These are phyloP conservation scores for Grigorovia humatica DNA, from an alignment of 805 yeast genomes.

Conservation along the genomic window DNA sequence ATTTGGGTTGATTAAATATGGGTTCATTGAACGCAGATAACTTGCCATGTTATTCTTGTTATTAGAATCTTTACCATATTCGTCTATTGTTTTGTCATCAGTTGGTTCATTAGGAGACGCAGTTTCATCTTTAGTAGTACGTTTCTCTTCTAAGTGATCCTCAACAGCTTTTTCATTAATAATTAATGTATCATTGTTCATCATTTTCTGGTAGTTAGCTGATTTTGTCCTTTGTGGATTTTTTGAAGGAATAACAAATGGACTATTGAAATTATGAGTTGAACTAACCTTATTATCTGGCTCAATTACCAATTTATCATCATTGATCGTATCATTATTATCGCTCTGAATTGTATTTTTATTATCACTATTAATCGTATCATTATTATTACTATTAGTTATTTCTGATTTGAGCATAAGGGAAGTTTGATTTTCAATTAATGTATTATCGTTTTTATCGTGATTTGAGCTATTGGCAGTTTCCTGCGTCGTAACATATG, in stretches of 20 bases:
- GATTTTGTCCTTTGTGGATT: background rate
- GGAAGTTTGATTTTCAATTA: no score
- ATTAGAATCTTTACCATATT: background rate
- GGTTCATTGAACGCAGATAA: conserved; percentile 35
- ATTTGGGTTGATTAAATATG: conserved; percentile 7
- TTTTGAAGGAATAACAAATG: background rate
- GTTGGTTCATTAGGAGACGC: background rate
- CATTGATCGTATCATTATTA: background rate
- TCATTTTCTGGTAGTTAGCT: background rate
- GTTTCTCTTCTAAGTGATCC: background rate
- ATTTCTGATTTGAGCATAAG: no score
- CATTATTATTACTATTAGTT: background rate
- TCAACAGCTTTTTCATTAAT: background rate
- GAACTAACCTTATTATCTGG: background rate
- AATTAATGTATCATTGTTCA: background rate
- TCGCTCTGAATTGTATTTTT: background rate
- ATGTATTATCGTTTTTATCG: background rate
- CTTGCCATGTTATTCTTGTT: conserved; percentile 33
- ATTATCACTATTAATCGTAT: background rate
- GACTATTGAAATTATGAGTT: background rate
- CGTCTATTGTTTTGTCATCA: background rate
- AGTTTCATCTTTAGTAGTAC: background rate
- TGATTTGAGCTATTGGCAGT: background rate
- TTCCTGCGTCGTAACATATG: background rate
- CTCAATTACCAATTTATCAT: background rate